Conservation (phyloP, 2,329 filamentous ascomycete species). For the Fusarium humuli region DNA sequence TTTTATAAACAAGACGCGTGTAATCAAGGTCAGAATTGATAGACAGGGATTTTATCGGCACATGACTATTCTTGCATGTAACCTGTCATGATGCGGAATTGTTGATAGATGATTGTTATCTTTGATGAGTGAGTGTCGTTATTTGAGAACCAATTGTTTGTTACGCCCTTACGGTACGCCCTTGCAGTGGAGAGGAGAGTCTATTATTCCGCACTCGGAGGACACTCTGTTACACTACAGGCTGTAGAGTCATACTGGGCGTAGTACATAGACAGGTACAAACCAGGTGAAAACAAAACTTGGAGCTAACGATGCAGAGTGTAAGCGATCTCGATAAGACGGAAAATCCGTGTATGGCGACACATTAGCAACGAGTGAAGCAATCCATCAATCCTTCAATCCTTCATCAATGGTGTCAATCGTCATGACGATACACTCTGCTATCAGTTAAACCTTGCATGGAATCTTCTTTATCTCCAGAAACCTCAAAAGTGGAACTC, state of each 20-base stretch:
- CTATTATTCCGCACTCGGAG: conserved; percentile 23
- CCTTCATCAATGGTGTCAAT: too few relatives aligned
- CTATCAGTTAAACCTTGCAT: neutral
- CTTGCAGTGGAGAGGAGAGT: conserved; percentile 20
- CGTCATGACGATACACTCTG: too few relatives aligned
- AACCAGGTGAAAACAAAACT: neutral
- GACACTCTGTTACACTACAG: neutral
- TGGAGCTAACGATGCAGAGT: conserved; percentile 17
- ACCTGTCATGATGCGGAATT: neutral
- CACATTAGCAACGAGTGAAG: neutral
- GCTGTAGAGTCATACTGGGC: neutral
- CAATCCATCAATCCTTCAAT: neutral
- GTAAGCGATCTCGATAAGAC: conserved; percentile 36
- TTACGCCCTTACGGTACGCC: neutral
- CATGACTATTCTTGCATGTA: conserved; percentile 21
- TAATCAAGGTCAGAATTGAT: conserved; percentile 29
- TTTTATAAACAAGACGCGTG: neutral
- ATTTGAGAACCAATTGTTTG: neutral
- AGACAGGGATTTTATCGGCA: conserved; percentile 18
- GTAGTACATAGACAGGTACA: neutral
- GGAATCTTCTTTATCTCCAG: neutral
- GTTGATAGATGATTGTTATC: neutral
- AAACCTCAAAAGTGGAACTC: neutral
- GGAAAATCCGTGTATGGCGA: neutral
- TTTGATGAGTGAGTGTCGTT: too few relatives aligned